A percentile compares a stretch with the other conserved stretches of the same genome.
Conservation (phyloP, 179 eudicot species). For the Monotropa hypopitys region DNA sequence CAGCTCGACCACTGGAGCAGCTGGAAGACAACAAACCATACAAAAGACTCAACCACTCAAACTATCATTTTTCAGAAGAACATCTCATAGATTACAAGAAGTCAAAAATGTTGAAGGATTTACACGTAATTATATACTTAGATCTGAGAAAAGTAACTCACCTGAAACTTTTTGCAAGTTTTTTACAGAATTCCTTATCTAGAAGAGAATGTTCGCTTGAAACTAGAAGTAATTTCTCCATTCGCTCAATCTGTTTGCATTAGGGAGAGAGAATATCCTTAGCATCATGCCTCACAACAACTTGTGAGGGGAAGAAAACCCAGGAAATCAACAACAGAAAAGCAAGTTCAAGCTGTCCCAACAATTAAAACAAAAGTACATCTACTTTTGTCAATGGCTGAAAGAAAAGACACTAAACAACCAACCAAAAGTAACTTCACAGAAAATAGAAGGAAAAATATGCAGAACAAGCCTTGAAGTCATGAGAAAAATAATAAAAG, state of each 20-base stretch:
- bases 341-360: background rate
- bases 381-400: background rate
- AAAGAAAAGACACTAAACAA: background rate
- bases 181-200: conserved; percentile 22
- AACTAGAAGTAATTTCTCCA: conserved; percentile 25
- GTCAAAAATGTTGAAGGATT: background rate
- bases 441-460: background rate
- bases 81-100: background rate
- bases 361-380: background rate
- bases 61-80: background rate
- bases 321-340: background rate
- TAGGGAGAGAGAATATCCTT: background rate
- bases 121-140: background rate
- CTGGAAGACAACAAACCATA: conserved; percentile 32
- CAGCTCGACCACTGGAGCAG: conserved; percentile 66
- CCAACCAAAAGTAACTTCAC: background rate
- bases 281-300: background rate
- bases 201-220: conserved; percentile 15
- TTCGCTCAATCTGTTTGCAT: conserved; percentile 26
- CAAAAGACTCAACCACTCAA: background rate
- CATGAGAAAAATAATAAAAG: background rate
- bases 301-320: background rate
- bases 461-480: background rate
- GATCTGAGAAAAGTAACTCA: conserved; percentile 14
- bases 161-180: conserved; percentile 30